Percentiles rank a stretch among this genome's conserved stretches.
Conservation (phyloP, 495 filamentous ascomycete species). For the Elasticomyces elasticus region DNA sequence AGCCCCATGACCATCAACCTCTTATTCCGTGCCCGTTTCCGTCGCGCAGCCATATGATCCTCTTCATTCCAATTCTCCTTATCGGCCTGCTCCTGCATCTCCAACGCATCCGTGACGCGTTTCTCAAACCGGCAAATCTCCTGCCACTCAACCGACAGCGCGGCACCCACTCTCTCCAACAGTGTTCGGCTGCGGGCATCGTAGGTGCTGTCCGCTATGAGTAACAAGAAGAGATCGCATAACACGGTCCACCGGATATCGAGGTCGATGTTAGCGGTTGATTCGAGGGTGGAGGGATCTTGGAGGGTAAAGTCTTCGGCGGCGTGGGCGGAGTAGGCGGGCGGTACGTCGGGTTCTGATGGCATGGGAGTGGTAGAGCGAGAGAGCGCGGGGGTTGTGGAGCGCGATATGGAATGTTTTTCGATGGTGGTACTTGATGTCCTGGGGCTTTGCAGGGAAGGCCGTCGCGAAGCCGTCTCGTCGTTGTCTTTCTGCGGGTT, state of each 20-base stretch:
- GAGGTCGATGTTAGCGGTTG: slow-evolving; percentile 77
- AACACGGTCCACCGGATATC: slow-evolving; percentile 96
- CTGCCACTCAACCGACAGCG: slow-evolving; percentile 74
- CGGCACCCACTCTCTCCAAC: slow-evolving; percentile 70
- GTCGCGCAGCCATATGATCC: slow-evolving; percentile 81
- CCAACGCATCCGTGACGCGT: slow-evolving; percentile 88
- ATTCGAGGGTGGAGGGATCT: slow-evolving; percentile 73
- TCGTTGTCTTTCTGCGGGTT: slow-evolving; percentile 52
- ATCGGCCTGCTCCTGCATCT: slow-evolving; percentile 87
- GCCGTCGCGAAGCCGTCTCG: not conserved
- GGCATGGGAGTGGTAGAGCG: not conserved
- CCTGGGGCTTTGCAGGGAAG: slow-evolving; percentile 9
- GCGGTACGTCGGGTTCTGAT: slow-evolving; percentile 38
- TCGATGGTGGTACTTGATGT: slow-evolving; percentile 1
- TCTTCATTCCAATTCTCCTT: slow-evolving; percentile 97
- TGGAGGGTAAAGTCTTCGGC: slow-evolving; percentile 65
- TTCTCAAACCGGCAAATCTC: slow-evolving; percentile 97
- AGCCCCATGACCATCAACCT: slow-evolving; percentile 93
- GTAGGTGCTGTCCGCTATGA: slow-evolving; percentile 91
- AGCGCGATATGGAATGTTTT: not conserved
- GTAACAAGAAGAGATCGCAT: slow-evolving; percentile 88
- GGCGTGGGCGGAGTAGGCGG: slow-evolving; percentile 61
- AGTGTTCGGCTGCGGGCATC: slow-evolving; percentile 80
- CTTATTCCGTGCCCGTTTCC: slow-evolving; percentile 66
- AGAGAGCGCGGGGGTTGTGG: not conserved